Evolutionary conservation across 306 rosid species (phyloP), one percentile per base, ranked within the genome.

Genomic region (Prosopis cineraria): DNA sequence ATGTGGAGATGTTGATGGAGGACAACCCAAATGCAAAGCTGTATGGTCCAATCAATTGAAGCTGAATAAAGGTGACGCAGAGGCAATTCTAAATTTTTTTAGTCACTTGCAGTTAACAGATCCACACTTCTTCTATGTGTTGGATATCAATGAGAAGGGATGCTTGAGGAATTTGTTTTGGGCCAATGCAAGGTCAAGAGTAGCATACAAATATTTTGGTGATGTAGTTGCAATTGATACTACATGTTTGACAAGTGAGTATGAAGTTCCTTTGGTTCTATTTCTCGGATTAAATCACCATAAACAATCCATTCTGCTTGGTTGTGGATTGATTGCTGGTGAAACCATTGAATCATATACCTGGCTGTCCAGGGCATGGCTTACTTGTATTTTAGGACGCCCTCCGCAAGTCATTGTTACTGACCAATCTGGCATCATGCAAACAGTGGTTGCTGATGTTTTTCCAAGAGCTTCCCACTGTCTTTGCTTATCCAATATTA

Each of bases 351-450:
- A 92, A 75, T 88, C 97, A 70, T 90, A 87, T 64, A 88, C 91
- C 0, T 92, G 95, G 95, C 80, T 88, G 75, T 87, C 88, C 40
- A 82, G 93, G 84, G 95, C 93, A 44, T 90, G 90, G 90, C 90
- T 92, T 67, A 90, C 97, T 1, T 85, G 90, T 85, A 63, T 80
- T 50, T 60, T 87, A 69, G 97, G 97, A 74, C 89, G 91, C 67
- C 90, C 97, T 70, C 94, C 94, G 16, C 93, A 85, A 82, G 88
- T 80, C 67, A 82, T 92, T 80, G 81, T 92, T 70, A 82, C 89
- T 6, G 73, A 81, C 44, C 90, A 81, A 45, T 87, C 83, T 74
- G 70, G 39, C 48, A 55, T 68, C 43, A 73, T 92, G 80, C 91
- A 90, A 47, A 75, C 84, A 30, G 89, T 75, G 76, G 79, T 87